Evolutionary conservation across 2,329 filamentous ascomycete species (phyloP), one percentile per base, ranked within the genome.

Genomic region (Fusarium fujikuroi): DNA sequence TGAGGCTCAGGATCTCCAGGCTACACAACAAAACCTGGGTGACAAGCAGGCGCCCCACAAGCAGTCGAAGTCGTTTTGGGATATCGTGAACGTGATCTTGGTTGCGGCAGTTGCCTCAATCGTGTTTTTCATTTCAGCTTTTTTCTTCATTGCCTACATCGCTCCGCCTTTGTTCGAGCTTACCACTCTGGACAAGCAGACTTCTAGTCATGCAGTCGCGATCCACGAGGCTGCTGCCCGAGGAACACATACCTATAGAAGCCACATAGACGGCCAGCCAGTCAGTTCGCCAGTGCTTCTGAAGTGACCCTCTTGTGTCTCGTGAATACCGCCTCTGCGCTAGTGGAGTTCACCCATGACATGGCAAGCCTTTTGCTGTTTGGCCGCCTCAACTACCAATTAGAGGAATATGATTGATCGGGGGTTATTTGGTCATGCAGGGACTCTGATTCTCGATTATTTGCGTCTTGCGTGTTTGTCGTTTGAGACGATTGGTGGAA

Each of bases 371-470:
- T 19, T 44, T 44, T 19, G 16, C 6, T 44, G 7, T 25, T 25
- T 23, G 5, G 23, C 42, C 42, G 23, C 10, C 23, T 44, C 23
- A 7, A 25, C 9, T 25, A 3, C 10, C 30, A 11, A 30, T 4
- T 30, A 4, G 3, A 1, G 30, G n/a, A 43, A 5, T 9, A 23
- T 14, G n/a, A 43, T 3, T 25, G 7, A 42, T 16, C 16, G 3
- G 23, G 4, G 23, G 16, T 9, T 9, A 44, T 25, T 4, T 44
- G 7, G 10, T 25, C 11, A 7, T 30, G 8, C 3, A 11, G 18
- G 1, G n/a, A 23, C 5, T 16, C 6, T 43, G 40, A 1, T 12
- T 25, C 16, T 1, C 7, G n/a, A 44, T 12, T 2, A 25, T 5
- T 7, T 44, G 12, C 16, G 7, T 12, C n/a, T 7, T 43, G 0